Conservation (phyloP, 768 basidiomycete genomes). For the Russula sp. region DNA sequence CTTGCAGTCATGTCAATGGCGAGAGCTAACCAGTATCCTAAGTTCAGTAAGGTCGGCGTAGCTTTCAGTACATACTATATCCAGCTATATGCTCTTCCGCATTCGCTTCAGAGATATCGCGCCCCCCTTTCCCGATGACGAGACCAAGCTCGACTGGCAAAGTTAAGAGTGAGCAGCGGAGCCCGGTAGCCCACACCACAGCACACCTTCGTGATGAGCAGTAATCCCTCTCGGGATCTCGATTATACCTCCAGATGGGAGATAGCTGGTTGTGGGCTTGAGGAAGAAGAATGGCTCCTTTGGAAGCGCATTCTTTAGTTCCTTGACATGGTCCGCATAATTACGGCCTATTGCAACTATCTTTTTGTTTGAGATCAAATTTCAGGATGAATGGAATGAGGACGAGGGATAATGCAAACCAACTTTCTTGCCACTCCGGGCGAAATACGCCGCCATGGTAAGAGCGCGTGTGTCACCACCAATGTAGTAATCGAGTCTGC, state of each 20-base stretch:
- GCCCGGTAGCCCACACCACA: background rate
- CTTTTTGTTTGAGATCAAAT: constrained; percentile 33
- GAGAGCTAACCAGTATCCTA: constrained; percentile 48
- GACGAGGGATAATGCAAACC: background rate
- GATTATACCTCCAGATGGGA: constrained; percentile 67
- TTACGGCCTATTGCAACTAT: constrained; percentile 96
- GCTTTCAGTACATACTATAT: constrained; percentile 55
- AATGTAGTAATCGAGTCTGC: background rate
- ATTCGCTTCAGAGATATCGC: constrained; percentile 68
- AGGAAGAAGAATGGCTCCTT: constrained; percentile 98
- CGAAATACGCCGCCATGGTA: constrained; percentile 17
- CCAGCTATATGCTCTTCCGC: constrained; percentile 83
- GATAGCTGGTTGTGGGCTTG: constrained; percentile 90
- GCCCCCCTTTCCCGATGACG: constrained; percentile 84
- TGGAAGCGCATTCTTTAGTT: constrained; percentile 82
- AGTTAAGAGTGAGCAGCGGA: background rate
- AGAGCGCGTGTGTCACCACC: background rate
- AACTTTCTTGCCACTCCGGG: constrained; percentile 20
- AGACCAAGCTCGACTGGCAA: constrained; percentile 86
- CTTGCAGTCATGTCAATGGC: constrained; percentile 96
- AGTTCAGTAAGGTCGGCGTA: background rate
- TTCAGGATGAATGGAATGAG: constrained; percentile 17
- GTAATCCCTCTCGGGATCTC: constrained; percentile 82
- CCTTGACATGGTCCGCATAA: constrained; percentile 87
- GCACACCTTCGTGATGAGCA: constrained; percentile 85